Conservation (phyloP, 306 rosid genomes). For the Quercus alba region DNA sequence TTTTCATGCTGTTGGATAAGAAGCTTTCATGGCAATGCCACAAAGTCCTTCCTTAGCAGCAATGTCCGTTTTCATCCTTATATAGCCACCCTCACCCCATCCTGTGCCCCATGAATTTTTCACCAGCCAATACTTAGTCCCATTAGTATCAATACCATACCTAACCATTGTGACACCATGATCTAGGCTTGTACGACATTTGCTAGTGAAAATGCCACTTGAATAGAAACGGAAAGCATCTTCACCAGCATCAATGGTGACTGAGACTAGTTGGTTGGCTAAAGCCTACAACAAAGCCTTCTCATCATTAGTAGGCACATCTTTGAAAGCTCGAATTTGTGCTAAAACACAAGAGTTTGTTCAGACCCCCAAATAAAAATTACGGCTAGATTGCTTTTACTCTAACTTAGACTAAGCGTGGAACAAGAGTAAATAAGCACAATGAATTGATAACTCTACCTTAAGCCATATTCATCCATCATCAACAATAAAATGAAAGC, state of each 20-base stretch:
- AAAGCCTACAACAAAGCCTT: background rate
- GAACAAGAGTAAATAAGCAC: too few relatives aligned
- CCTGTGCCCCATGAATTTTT: background rate
- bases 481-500: too few relatives aligned
- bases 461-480: too few relatives aligned
- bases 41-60: background rate
- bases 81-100: background rate
- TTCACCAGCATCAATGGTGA: background rate
- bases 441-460: too few relatives aligned
- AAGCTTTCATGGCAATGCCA: background rate
- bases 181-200: background rate
- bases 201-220: background rate
- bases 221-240: background rate
- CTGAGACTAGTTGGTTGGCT: conserved; percentile 8
- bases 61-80: background rate
- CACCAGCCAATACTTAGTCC: background rate
- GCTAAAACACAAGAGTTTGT: too few relatives aligned
- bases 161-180: background rate
- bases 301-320: conserved; percentile 1
- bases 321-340: background rate
- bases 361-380: too few relatives aligned
- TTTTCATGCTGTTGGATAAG: background rate
- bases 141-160: background rate
- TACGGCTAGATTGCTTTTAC: too few relatives aligned
- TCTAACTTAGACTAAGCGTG: too few relatives aligned